Evolutionary conservation across 2,329 filamentous ascomycete species (phyloP), one percentile per base, ranked within the genome.

Genomic region (Stemphylium vesicarium): DNA sequence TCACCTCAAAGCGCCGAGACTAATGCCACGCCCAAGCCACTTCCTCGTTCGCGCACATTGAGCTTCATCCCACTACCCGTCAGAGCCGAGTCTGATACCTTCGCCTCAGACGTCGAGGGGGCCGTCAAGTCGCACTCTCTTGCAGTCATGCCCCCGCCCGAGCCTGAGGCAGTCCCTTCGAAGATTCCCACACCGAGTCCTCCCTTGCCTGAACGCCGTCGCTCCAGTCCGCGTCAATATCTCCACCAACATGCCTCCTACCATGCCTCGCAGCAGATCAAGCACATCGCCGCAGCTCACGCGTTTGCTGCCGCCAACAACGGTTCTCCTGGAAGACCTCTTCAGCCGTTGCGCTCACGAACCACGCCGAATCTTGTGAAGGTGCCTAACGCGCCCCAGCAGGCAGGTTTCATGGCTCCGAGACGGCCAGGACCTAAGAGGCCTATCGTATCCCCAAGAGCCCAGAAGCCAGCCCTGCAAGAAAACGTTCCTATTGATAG

Each of bases 171-270:
- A n/a, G 44, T 50, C 8, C 57, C 61, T 13, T 64, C 69, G 10
- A 71, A 67, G 45, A 73, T 74, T 36, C 71, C 70, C 4, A 65
- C 67, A 26, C 69, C 71, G 16, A 71, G 58, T 45, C 68, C 67
- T 10, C 62, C 62, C 16, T 51, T 57, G 2, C 49, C 48, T 18
- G 56, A 49, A 24, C 59, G 53, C 44, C 66, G 66, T 46, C 41
- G 46, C 13, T 58, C 62, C n/a, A 74, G 68, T 44, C 64, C 71
- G 43, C 68, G 69, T 10, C 69, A 70, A 43, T 64, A 70, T 48
- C 24, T 53, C 12, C 49, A 49, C 8, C 46, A 51, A 8, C 54
- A 63, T 22, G 59, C 59, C 12, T 44, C 58, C 16, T 56, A 63
- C 8, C 49, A 60, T 20, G 59, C 60, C 22, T 37, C 58, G 32